Percentiles rank a stretch among this genome's conserved stretches.
phyloP scores from a whole-genome alignment of 352 stramenopile genomes.

The Pythium inflatum region DNA sequence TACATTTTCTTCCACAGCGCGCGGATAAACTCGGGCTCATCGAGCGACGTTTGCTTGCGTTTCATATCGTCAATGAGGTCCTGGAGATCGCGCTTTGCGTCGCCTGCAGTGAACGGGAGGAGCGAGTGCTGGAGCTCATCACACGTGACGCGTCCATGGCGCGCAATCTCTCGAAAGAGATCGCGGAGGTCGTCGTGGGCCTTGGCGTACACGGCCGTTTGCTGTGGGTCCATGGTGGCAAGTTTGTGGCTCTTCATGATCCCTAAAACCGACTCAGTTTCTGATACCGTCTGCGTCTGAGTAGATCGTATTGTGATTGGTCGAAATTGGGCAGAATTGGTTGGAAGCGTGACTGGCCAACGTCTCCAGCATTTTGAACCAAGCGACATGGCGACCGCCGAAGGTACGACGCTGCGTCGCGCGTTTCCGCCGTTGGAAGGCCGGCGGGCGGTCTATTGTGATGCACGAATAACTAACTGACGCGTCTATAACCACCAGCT shows the following conservation, averaged over 20 bases:
- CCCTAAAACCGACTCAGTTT: background rate
- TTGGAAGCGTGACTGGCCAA: constrained; percentile 21
- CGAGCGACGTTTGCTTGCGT: constrained; percentile 42
- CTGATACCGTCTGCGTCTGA: constrained; percentile 19
- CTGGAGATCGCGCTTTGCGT: constrained; percentile 55
- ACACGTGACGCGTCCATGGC: constrained; percentile 48
- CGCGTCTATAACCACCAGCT: constrained; percentile 26
- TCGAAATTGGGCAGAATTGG: constrained; percentile 37
- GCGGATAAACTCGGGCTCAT: constrained; percentile 67
- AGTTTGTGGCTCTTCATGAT: constrained; percentile 14
- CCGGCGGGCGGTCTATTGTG: too few species aligned
- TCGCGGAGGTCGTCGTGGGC: constrained; percentile 62
- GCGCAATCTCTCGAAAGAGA: constrained; percentile 61
- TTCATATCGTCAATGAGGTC: constrained; percentile 60
- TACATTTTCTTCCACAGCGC: constrained; percentile 76
- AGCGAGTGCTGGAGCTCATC: constrained; percentile 52
- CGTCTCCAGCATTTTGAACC: background rate
- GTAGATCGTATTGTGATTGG: constrained; percentile 31
- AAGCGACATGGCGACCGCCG: constrained; percentile 36
- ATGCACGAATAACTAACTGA: background rate
- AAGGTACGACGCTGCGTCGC: constrained; percentile 31
- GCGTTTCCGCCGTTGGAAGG: background rate
- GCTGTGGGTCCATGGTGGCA: constrained; percentile 59
- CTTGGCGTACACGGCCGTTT: constrained; percentile 45
- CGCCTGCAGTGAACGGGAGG: constrained; percentile 63